These are phyloP conservation scores for Skeletonema potamos DNA, from an alignment of 108 stramenopile species.

Conservation along the genomic window DNA sequence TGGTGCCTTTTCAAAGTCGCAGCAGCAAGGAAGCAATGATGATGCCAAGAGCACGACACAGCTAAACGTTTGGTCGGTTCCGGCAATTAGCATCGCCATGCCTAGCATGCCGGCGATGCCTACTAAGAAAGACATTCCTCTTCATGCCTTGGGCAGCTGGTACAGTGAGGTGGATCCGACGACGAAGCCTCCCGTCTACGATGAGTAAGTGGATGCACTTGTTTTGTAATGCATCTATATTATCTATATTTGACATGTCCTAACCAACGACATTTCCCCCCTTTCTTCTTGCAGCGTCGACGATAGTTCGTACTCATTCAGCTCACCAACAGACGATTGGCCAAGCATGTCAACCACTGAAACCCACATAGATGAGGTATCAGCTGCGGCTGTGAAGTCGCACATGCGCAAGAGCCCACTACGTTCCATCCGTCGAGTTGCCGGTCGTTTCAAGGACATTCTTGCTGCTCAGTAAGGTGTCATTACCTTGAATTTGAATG, in stretches of 20 bases:
- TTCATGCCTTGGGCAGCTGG: slow-evolving; percentile 46
- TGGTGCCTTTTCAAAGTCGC: slow-evolving; percentile 1
- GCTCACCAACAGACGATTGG: slow-evolving; percentile 50
- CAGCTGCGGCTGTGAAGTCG: slow-evolving; percentile 7
- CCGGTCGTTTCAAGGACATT: slow-evolving; percentile 26
- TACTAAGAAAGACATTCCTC: slow-evolving; percentile 35
- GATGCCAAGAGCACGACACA: slow-evolving; percentile 15
- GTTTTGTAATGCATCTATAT: background rate
- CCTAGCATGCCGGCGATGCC: slow-evolving; percentile 30
- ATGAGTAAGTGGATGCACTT: slow-evolving; percentile 36
- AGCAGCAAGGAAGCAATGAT: background rate
- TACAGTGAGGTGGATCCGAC: slow-evolving; percentile 45
- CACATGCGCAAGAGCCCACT: slow-evolving; percentile 38
- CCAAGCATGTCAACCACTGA: slow-evolving; percentile 29
- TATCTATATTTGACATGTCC: background rate
- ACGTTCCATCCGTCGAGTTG: slow-evolving; percentile 37
- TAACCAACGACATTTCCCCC: background rate
- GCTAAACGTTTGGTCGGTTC: slow-evolving; percentile 41
- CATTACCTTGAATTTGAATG: background rate
- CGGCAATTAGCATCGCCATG: slow-evolving; percentile 20
- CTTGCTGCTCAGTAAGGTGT: background rate
- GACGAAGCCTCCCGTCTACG: slow-evolving; percentile 48
- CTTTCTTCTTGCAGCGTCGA: slow-evolving; percentile 25
- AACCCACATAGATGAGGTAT: background rate
- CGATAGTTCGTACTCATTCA: slow-evolving; percentile 38